These are phyloP conservation scores for Nicotiana tomentosiformis DNA, from an alignment of 257 asterid genomes.

Conservation along the genomic window DNA sequence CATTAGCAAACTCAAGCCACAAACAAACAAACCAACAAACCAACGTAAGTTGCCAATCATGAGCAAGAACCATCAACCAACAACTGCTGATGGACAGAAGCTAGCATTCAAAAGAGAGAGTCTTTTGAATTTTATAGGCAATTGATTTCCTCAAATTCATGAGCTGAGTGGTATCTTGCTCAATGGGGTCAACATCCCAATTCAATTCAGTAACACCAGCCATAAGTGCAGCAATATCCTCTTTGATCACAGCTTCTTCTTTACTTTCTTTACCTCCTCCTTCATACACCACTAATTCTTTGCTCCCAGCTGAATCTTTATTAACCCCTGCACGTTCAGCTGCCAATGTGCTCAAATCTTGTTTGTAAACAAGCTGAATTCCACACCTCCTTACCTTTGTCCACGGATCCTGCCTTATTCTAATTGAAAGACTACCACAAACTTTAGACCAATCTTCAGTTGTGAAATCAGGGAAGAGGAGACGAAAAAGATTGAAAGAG, in stretches of 20 bases:
- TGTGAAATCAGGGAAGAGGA: slow-evolving; percentile 2
- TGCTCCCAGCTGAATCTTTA: neutral
- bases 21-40: neutral
- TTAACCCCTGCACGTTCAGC: neutral
- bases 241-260: neutral
- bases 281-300: neutral
- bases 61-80: neutral
- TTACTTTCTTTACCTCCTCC: neutral
- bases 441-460: slow-evolving; percentile 12
- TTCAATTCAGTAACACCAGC: slow-evolving; percentile 7
- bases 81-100: neutral
- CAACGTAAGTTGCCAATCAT: neutral
- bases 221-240: slow-evolving; percentile 6
- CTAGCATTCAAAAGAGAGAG: slow-evolving; percentile 16
- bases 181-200: slow-evolving; percentile 10
- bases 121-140: slow-evolving; percentile 12
- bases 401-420: slow-evolving; percentile 3
- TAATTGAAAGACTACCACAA: slow-evolving; percentile 5
- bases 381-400: slow-evolving; percentile 13
- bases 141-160: neutral
- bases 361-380: neutral
- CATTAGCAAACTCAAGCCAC: neutral
- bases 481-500: slow-evolving; percentile 1
- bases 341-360: neutral
- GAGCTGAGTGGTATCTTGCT: slow-evolving; percentile 11